Evolutionary conservation across 2,329 filamentous ascomycete species (phyloP).

Genomic region (Ophiostoma ips): DNA sequence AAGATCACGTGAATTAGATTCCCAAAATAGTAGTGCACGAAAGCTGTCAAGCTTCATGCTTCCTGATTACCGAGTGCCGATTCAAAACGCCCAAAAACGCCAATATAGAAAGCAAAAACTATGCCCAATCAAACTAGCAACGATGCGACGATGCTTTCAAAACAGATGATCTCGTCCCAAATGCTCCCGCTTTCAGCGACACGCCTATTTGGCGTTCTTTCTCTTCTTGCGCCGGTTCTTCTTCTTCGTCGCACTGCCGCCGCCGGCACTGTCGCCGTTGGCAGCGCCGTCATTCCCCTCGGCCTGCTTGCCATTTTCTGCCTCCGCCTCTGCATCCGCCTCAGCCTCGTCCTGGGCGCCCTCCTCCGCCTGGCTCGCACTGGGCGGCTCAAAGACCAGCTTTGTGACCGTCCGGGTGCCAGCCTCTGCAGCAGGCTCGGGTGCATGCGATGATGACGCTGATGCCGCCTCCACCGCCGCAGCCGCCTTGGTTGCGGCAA

Average conservation of each 20-base stretch:
- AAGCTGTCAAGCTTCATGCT: no score
- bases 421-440: background rate
- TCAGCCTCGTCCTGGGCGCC: background rate
- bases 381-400: background rate
- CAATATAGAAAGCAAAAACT: no score
- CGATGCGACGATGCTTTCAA: no score
- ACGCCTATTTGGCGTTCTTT: constrained; percentile 5
- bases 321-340: background rate
- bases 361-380: background rate
- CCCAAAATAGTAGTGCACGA: no score
- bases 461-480: no score
- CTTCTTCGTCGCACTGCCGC: constrained; percentile 18
- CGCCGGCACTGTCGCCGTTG: constrained; percentile 5
- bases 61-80: no score
- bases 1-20: no score
- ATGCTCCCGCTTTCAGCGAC: background rate
- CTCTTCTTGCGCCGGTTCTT: constrained; percentile 26
- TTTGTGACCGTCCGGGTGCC: background rate
- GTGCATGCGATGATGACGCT: no score
- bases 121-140: no score
- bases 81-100: no score
- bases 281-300: background rate
- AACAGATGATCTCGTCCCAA: no score
- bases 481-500: background rate
- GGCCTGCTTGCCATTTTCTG: background rate